Evolutionary conservation across 1,284 basidiomycete genomes (phyloP).

Genomic region (Trichosporon sp.): DNA sequence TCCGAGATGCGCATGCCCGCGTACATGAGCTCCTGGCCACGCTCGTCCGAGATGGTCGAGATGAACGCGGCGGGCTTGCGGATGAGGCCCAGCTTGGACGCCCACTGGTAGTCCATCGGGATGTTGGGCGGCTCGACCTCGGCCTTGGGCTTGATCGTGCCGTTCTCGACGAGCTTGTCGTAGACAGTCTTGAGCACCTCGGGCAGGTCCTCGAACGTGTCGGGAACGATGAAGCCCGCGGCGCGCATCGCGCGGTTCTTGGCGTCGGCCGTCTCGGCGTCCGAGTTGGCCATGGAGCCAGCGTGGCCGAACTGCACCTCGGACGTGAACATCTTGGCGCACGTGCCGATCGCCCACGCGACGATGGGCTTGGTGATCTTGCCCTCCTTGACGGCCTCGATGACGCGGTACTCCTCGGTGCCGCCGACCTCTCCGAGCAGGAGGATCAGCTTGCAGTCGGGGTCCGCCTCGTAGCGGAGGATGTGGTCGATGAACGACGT

Average conservation of each 20-base stretch:
- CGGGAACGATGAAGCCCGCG: conserved; percentile 93
- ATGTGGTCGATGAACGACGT: conserved; percentile 99
- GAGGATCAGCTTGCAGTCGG: conserved; percentile 97
- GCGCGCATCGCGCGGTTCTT: conserved; percentile 95
- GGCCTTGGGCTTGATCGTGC: conserved; percentile 64
- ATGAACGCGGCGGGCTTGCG: conserved; percentile 99
- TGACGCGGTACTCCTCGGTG: conserved; percentile 98
- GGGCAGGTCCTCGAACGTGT: conserved; percentile 96
- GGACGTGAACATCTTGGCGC: conserved; percentile 99
- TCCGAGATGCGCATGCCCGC: conserved; percentile 99
- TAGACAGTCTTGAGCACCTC: conserved; percentile 78
- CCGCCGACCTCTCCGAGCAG: conserved; percentile 98
- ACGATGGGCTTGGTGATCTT: conserved; percentile 97
- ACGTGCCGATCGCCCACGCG: conserved; percentile 99
- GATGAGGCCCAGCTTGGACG: conserved; percentile 94
- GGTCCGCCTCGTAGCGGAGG: conserved; percentile 93
- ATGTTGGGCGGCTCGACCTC: conserved; percentile 92
- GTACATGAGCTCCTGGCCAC: conserved; percentile 96
- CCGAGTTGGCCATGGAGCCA: conserved; percentile 96
- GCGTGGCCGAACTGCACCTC: conserved; percentile 99
- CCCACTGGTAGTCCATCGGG: conserved; percentile 99
- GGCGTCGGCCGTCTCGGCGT: conserved; percentile 92
- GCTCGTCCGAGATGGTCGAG: conserved; percentile 99
- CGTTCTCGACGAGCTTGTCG: conserved; percentile 69
- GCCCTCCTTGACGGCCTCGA: conserved; percentile 92